Percentiles rank a stretch among this genome's conserved stretches.
Conservation (phyloP, 164 flowering plant genomes). For the Saururus chinensis region DNA sequence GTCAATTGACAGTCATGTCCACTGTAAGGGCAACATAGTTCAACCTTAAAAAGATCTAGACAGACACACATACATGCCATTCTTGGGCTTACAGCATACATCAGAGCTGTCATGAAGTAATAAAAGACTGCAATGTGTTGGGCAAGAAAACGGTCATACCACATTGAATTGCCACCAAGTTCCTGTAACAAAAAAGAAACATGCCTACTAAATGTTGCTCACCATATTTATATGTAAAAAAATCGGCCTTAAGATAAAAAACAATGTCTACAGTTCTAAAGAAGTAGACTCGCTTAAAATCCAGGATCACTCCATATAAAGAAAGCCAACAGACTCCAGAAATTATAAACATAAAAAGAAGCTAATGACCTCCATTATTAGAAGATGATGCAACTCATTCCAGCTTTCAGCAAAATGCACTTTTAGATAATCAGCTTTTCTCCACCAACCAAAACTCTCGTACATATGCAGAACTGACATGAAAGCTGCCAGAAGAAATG, state of each 20-base stretch:
- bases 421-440: conserved; percentile 90
- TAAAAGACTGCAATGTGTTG: conserved; percentile 83
- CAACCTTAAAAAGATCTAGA: background rate
- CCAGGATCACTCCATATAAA: background rate
- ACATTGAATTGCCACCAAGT: conserved; percentile 83
- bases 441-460: conserved; percentile 99
- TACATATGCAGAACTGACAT: conserved; percentile 94
- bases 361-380: conserved; percentile 83
- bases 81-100: conserved; percentile 91
- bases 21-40: no score
- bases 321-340: background rate
- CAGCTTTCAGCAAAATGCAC: conserved; percentile 99
- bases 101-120: conserved; percentile 80
- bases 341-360: background rate
- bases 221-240: background rate
- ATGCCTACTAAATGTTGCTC: no score
- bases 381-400: conserved; percentile 99
- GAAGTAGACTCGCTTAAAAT: background rate
- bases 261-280: background rate
- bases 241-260: background rate
- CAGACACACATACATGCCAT: conserved; percentile 82
- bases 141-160: conserved; percentile 96
- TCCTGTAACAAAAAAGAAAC: conserved; percentile 48
- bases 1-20: no score
- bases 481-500: conserved; percentile 46